Evolutionary conservation across 2,329 filamentous ascomycete species (phyloP).

Genomic region (Neofusicoccum umdonicola): DNA sequence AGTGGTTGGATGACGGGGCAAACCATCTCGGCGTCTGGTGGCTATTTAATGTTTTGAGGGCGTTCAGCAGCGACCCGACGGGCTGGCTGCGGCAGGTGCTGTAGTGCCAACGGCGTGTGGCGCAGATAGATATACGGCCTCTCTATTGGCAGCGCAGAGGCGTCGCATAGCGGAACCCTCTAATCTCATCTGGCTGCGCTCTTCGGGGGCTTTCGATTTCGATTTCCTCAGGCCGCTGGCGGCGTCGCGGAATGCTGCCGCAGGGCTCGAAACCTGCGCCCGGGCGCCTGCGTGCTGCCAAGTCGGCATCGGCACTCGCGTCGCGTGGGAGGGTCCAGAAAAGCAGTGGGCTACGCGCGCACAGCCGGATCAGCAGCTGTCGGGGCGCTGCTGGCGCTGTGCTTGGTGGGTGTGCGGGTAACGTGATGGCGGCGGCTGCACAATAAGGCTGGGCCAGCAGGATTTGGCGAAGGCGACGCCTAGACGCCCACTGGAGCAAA

Average conservation of each 20-base stretch:
- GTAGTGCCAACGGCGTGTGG: neutral
- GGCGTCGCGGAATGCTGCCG: neutral
- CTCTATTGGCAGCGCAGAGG: neutral
- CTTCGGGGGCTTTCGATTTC: neutral
- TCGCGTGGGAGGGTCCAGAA: neutral
- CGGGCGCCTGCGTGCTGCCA: conserved; percentile 23
- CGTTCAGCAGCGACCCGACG: neutral
- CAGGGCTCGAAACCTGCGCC: neutral
- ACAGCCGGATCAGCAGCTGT: neutral
- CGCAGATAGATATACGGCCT: neutral
- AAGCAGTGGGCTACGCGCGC: neutral
- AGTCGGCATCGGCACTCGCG: conserved; percentile 19
- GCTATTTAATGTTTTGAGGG: conserved; percentile 33
- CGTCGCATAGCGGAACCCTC: neutral
- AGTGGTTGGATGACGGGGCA: conserved; percentile 49
- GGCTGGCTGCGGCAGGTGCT: neutral
- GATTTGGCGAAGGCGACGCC: neutral
- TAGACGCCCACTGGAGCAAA: conserved; percentile 2
- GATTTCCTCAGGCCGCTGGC: too few species aligned
- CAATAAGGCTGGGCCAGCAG: neutral
- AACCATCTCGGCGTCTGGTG: conserved; percentile 56
- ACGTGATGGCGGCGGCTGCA: neutral
- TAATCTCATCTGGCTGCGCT: neutral
- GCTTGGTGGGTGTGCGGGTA: neutral
- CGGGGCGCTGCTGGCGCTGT: neutral